phyloP scores from a whole-genome alignment of 768 basidiomycete genomes.

The Mycena filopes region DNA sequence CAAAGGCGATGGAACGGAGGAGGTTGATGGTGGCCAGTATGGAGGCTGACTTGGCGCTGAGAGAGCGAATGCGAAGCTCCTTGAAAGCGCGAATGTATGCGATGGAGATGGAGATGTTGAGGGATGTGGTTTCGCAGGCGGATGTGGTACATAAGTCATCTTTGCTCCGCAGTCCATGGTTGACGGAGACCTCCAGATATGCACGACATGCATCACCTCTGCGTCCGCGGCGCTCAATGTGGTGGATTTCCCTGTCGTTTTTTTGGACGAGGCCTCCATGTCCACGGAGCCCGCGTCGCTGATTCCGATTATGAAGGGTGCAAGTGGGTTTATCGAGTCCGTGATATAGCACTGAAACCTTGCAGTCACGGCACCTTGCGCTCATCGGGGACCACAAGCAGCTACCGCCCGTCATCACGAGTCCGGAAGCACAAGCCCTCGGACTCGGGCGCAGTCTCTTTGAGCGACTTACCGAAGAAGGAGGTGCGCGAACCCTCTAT shows the following conservation, averaged over 20 bases:
- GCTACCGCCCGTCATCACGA: conserved; percentile 88
- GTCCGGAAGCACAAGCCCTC: conserved; percentile 74
- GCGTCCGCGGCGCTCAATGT: conserved; percentile 72
- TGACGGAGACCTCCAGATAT: conserved; percentile 61
- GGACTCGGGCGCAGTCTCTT: conserved; percentile 88
- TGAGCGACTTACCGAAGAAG: conserved; percentile 87
- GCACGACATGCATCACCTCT: conserved; percentile 88
- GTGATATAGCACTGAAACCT: conserved; percentile 24
- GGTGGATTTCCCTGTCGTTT: conserved; percentile 92
- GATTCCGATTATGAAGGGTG: conserved; percentile 94
- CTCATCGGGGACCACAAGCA: conserved; percentile 99
- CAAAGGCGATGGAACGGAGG: conserved; percentile 6
- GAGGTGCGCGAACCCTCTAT: conserved; percentile 59
- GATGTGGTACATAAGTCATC: conserved; percentile 66
- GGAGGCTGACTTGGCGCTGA: conserved; percentile 35
- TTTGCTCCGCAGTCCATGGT: conserved; percentile 12
- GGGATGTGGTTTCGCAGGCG: conserved; percentile 68
- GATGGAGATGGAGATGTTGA: conserved; percentile 70
- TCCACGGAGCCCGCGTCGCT: conserved; percentile 93
- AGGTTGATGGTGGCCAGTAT: conserved; percentile 16
- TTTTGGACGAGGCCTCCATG: conserved; percentile 96
- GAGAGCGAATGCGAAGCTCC: conserved; percentile 39
- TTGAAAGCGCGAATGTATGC: conserved; percentile 60
- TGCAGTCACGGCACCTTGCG: conserved; percentile 81
- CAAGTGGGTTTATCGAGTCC: conserved; percentile 52